These are phyloP conservation scores for Centrapalus pauciflorus DNA, from an alignment of 129 eudicot species.

Conservation along the genomic window DNA sequence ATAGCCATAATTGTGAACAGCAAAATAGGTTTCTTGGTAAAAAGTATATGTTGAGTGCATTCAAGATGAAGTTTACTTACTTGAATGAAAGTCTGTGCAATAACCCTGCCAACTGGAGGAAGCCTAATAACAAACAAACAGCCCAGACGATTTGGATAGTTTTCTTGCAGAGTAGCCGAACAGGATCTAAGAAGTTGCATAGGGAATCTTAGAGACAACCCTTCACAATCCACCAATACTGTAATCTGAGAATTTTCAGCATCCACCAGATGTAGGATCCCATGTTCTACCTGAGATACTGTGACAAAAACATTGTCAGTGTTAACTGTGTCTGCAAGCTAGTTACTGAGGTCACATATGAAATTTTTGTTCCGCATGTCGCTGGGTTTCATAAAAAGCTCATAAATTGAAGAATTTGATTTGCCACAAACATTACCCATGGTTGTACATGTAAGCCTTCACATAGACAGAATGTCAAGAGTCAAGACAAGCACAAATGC, in stretches of 20 bases:
- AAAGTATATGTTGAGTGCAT: neutral
- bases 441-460: no score
- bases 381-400: no score
- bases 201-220: conserved; percentile 76
- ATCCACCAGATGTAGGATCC: conserved; percentile 65
- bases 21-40: neutral
- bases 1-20: neutral
- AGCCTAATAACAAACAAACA: conserved; percentile 69
- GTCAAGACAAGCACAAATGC: no score
- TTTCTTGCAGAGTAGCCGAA: conserved; percentile 71
- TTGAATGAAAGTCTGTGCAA: conserved; percentile 82
- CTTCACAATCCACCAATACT: conserved; percentile 89
- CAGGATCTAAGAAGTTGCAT: conserved; percentile 85
- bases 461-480: no score
- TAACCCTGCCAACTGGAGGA: conserved; percentile 83
- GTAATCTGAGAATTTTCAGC: conserved; percentile 57
- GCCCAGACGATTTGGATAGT: conserved; percentile 79
- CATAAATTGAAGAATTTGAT: no score
- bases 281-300: conserved; percentile 97
- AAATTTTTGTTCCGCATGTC: neutral
- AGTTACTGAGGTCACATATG: neutral
- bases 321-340: neutral
- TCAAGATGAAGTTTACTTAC: conserved; percentile 52
- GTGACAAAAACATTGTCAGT: conserved; percentile 25
- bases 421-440: no score